Evolutionary conservation across 495 filamentous ascomycete species (phyloP).

Genomic region (Rostrohypoxylon terebratum): DNA sequence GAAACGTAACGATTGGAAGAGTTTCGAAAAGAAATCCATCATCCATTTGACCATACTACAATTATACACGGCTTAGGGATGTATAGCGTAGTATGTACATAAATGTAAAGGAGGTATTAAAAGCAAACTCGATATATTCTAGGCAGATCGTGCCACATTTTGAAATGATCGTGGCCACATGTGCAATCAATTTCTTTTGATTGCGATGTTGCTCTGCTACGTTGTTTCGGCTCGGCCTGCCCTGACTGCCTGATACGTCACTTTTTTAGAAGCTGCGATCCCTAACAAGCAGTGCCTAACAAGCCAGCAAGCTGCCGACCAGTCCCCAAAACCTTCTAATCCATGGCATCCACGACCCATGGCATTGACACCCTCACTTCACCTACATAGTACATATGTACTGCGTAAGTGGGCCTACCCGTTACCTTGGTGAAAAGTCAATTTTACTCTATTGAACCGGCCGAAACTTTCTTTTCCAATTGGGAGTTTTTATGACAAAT

Average conservation of each 20-base stretch:
- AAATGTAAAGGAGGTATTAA: not conserved
- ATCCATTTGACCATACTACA: not conserved
- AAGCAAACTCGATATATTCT: conserved; percentile 16
- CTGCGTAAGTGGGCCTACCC: conserved; percentile 9
- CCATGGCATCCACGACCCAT: conserved; percentile 12
- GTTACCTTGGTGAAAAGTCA: conserved; percentile 25
- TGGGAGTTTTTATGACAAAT: conserved; percentile 3
- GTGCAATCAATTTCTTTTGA: conserved; percentile 24
- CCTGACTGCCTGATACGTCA: conserved; percentile 42
- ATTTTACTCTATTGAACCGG: conserved; percentile 2
- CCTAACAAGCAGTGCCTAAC: not conserved
- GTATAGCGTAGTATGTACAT: no score
- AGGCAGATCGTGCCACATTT: not conserved
- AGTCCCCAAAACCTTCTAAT: conserved; percentile 3
- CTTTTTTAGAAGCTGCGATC: conserved; percentile 10
- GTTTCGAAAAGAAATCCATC: conserved; percentile 16
- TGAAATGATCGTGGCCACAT: not conserved
- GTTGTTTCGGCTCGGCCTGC: conserved; percentile 28
- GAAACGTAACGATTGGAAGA: conserved; percentile 24
- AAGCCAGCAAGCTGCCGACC: no score
- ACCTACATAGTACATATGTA: no score
- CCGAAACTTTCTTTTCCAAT: not conserved
- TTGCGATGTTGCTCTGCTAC: conserved; percentile 38
- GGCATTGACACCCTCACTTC: conserved; percentile 24
- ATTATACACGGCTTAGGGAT: no score